Evolutionary conservation across 2,329 filamentous ascomycete genomes (phyloP).

Genomic region (Fusarium piperis): DNA sequence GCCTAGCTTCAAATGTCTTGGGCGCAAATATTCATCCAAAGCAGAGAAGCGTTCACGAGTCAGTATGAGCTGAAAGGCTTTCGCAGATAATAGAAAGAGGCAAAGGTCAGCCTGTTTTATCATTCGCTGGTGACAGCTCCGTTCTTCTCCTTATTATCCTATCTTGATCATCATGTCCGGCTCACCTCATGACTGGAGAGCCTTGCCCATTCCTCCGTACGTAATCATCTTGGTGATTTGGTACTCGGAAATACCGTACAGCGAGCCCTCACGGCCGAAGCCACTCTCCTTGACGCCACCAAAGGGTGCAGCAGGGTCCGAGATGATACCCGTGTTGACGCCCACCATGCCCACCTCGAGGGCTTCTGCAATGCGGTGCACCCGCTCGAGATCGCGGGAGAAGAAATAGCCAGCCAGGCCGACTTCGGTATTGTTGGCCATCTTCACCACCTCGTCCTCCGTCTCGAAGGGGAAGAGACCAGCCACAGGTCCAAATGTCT

Average conservation of each 20-base stretch:
- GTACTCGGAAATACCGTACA: conserved; percentile 82
- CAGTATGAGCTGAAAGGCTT: background rate
- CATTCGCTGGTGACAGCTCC: background rate
- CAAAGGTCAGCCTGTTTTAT: background rate
- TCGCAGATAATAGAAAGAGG: background rate
- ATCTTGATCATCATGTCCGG: background rate
- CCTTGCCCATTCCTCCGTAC: conserved; percentile 64
- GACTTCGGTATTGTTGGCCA: conserved; percentile 85
- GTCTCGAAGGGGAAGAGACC: conserved; percentile 89
- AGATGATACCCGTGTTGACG: conserved; percentile 78
- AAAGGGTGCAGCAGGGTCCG: conserved; percentile 70
- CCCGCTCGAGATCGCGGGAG: conserved; percentile 69
- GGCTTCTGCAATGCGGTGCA: conserved; percentile 70
- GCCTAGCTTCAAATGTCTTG: background rate
- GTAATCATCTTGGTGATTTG: conserved; percentile 74
- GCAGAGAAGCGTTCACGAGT: background rate
- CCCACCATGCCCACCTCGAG: conserved; percentile 90
- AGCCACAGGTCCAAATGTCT: conserved; percentile 95
- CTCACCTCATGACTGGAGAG: conserved; percentile 53
- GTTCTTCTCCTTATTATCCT: background rate
- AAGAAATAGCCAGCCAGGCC: conserved; percentile 97
- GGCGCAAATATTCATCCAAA: background rate
- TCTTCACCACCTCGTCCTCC: conserved; percentile 85
- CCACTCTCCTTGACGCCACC: conserved; percentile 86
- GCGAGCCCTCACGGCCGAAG: conserved; percentile 81